A percentile compares a stretch with the other conserved stretches of the same genome.
Conservation (phyloP, 768 basidiomycete species). For the Boletus reticuloceps region DNA sequence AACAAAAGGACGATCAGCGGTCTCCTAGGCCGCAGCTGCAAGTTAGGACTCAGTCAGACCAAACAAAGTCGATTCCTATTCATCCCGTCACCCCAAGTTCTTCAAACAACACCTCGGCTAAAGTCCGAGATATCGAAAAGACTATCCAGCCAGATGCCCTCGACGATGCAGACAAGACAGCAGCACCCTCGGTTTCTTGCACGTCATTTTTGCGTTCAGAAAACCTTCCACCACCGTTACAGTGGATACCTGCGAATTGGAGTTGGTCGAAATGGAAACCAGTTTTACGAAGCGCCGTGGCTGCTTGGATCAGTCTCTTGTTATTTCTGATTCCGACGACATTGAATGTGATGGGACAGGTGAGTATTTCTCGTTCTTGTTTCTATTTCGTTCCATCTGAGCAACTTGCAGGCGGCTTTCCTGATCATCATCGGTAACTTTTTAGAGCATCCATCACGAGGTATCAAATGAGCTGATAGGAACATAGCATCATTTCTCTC, state of each 20-base stretch:
- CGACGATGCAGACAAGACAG: not conserved
- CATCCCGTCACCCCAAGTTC: not conserved
- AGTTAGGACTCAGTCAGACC: slow-evolving; percentile 1
- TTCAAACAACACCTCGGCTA: not conserved
- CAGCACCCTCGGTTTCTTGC: not conserved
- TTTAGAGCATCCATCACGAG: not conserved
- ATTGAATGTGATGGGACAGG: slow-evolving; percentile 55
- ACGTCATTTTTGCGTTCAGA: not conserved
- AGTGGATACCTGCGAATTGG: slow-evolving; percentile 59
- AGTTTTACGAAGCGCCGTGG: slow-evolving; percentile 56
- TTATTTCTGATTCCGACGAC: slow-evolving; percentile 56
- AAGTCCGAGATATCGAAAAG: not conserved
- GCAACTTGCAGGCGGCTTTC: slow-evolving; percentile 51
- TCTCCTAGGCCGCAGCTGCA: slow-evolving; percentile 5
- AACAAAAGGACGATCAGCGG: not conserved
- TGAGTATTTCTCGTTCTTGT: slow-evolving; percentile 15
- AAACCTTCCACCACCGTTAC: slow-evolving; percentile 32
- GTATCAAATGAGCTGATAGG: not conserved
- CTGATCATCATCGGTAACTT: slow-evolving; percentile 57
- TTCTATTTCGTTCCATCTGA: not conserved
- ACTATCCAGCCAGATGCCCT: not conserved
- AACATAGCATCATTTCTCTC: slow-evolving; percentile 57
- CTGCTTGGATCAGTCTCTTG: slow-evolving; percentile 59
- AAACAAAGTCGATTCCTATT: not conserved
- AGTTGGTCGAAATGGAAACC: slow-evolving; percentile 61